These are phyloP conservation scores for Nakazawaea populi DNA, from an alignment of 805 yeast species.

Conservation along the genomic window DNA sequence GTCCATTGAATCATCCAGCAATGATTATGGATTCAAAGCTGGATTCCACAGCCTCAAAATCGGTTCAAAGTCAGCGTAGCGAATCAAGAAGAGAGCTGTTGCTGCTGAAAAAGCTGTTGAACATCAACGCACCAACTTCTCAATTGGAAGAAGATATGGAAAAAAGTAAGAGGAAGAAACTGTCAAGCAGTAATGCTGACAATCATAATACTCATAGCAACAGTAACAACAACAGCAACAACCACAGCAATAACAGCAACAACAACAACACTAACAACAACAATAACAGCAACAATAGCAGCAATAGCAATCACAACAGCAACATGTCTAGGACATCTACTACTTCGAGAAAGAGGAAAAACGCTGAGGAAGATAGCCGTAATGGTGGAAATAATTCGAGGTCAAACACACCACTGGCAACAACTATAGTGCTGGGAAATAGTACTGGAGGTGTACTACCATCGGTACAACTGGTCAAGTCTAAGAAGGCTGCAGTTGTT, in stretches of 20 bases:
- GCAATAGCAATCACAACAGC: conserved; percentile 12
- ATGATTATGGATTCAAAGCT: conserved; percentile 54
- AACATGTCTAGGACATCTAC: conserved; percentile 10
- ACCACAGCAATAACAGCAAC: conserved; percentile 8
- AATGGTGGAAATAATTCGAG: neutral
- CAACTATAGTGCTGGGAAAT: neutral
- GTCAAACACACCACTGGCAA: conserved; percentile 3
- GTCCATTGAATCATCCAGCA: conserved; percentile 89
- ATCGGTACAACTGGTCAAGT: neutral
- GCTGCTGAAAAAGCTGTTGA: conserved; percentile 61
- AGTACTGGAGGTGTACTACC: neutral
- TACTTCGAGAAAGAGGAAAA: conserved; percentile 5
- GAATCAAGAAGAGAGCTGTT: conserved; percentile 90
- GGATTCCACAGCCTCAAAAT: conserved; percentile 38
- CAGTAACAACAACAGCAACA: conserved; percentile 11
- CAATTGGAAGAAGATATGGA: neutral
- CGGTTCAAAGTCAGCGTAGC: conserved; percentile 70
- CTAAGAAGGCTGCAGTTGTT: neutral
- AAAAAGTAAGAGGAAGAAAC: conserved; percentile 7
- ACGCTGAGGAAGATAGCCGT: neutral
- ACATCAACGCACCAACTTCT: conserved; percentile 32
- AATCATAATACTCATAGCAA: conserved; percentile 5
- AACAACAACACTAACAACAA: conserved; percentile 5
- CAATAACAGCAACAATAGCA: conserved; percentile 2
- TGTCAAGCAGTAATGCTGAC: neutral